phyloP scores from a whole-genome alignment of 2,329 filamentous ascomycete species.

The Colletotrichum tamarilloi region DNA sequence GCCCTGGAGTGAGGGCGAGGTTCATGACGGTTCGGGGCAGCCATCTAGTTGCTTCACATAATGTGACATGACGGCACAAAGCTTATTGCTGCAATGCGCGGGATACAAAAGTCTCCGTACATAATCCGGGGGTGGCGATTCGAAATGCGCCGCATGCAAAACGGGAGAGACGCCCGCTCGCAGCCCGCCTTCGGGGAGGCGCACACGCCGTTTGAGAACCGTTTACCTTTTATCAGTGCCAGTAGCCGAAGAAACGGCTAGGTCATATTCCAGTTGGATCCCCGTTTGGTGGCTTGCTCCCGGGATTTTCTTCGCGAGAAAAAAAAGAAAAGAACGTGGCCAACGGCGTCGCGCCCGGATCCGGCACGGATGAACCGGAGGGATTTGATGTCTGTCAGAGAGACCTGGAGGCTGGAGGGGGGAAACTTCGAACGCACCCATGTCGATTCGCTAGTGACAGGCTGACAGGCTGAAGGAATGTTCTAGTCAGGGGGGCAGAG shows the following conservation, averaged over 20 bases:
- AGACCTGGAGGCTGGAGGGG: no score
- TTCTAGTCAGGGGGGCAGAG: slow-evolving; percentile 9
- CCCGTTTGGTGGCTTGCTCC: background rate
- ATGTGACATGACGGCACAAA: background rate
- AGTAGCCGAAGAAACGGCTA: background rate
- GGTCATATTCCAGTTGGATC: background rate
- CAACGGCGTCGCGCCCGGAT: slow-evolving; percentile 15
- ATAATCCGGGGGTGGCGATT: background rate
- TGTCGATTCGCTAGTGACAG: background rate
- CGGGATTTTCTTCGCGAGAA: background rate
- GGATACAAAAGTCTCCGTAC: background rate
- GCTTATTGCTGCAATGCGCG: background rate
- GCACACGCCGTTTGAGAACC: background rate
- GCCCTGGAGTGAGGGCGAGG: no score
- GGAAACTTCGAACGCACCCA: background rate
- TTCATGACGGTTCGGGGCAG: no score
- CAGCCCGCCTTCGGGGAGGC: background rate
- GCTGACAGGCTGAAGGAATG: slow-evolving; percentile 2
- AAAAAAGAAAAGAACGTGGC: background rate
- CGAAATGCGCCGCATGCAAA: no score
- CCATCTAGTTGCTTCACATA: background rate
- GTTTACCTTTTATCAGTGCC: background rate
- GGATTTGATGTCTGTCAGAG: background rate
- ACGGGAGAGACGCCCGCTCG: background rate
- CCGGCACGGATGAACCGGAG: slow-evolving; percentile 14